A percentile compares a stretch with the other conserved stretches of the same genome.
Conservation (phyloP, 495 filamentous ascomycete genomes). For the Pseudotulostoma volvatum region DNA sequence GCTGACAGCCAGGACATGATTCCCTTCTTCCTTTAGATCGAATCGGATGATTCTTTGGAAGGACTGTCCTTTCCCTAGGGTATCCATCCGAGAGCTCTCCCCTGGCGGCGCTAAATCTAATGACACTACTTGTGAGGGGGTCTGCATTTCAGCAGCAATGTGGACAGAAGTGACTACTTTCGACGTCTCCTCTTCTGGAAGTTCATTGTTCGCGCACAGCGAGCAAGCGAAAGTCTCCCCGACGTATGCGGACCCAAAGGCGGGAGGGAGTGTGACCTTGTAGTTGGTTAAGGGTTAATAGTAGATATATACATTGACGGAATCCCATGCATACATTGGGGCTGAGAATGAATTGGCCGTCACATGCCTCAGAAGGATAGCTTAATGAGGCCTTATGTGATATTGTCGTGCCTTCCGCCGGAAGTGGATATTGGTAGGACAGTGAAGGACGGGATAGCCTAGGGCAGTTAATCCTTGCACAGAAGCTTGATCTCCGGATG, state of each 20-base stretch:
- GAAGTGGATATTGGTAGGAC: conserved; percentile 40
- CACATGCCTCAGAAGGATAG: conserved; percentile 30
- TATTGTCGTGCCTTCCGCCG: conserved; percentile 31
- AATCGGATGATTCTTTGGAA: conserved; percentile 72
- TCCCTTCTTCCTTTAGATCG: conserved; percentile 85
- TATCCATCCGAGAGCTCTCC: conserved; percentile 19
- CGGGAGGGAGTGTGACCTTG: conserved; percentile 72
- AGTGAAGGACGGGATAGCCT: conserved; percentile 42
- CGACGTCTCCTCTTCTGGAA: conserved; percentile 25
- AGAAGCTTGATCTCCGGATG: not conserved
- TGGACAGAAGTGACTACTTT: conserved; percentile 55
- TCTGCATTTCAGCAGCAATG: conserved; percentile 89
- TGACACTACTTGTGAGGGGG: conserved; percentile 46
- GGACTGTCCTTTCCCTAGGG: conserved; percentile 48
- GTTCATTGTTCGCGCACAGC: conserved; percentile 84
- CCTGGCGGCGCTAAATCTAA: conserved; percentile 36
- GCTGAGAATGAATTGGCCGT: conserved; percentile 40
- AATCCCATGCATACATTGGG: conserved; percentile 35
- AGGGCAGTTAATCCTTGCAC: conserved; percentile 6
- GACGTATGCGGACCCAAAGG: conserved; percentile 88
- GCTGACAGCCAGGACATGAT: conserved; percentile 85
- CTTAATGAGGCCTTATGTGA: conserved; percentile 34
- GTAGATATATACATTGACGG: not conserved
- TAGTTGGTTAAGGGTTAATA: conserved; percentile 1
- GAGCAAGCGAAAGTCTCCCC: conserved; percentile 92